Evolutionary conservation across 345 rosid genomes (phyloP), one percentile per base, ranked within the genome.

Genomic region (Eucalyptus pauciflora): DNA sequence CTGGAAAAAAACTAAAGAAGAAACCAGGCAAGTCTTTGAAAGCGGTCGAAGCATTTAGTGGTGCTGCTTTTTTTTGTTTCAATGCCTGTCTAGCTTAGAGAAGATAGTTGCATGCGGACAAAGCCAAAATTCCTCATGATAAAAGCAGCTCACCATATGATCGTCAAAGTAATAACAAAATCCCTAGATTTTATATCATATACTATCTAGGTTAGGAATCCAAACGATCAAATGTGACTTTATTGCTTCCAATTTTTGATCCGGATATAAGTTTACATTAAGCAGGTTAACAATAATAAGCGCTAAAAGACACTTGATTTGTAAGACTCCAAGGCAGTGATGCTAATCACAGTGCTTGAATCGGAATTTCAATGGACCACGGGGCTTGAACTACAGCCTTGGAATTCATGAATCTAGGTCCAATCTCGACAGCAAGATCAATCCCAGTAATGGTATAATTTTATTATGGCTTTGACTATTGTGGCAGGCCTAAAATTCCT

Each of bases 121-220:
- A 46, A 85, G 51, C 41, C 12, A 46, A 27, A 31, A 50, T 13
- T 31, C 12, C 7, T 2, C 31, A 1, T 1, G 58, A 86, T 20
- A 20, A 76, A 76, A 76, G 27, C 83, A 76, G 83, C 15, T 41
- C 15, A 76, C 48, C 83, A 37, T 4, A 41, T 41, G 48, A 76
- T 76, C 48, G 5, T 41, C 27, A 41, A 76, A 76, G 15, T 41
- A 41, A 18, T 52, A 3, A 52, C 4, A 52, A 52, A 52, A 52
- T 52, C 24, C 24, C 2, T 52, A 52, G 0, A 18, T 52, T 18
- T 52, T 0, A 52, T 52, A 52, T 52, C 10, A 52, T 52, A 3
- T 52, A 0, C 7, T 18, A 52, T 52, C 24, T 0, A 0, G 4
- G 0, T 52, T 18, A 52, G 24, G 0, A 18, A 52, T 52, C 24